Evolutionary conservation across 2,329 filamentous ascomycete species (phyloP).

Genomic region (Aspergillus latus): DNA sequence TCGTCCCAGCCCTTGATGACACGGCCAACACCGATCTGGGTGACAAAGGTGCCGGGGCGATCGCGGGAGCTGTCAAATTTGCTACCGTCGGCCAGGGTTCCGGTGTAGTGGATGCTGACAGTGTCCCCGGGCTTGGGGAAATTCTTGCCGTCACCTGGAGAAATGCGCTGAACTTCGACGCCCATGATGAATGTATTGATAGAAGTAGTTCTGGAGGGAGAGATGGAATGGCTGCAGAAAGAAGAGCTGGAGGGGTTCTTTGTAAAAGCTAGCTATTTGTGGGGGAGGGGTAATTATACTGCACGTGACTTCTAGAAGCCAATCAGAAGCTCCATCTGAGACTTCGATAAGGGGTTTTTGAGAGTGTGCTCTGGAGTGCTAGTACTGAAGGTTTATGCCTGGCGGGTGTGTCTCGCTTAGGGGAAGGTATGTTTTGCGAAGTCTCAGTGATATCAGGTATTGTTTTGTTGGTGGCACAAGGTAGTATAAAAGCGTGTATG

Average conservation of each 20-base stretch:
- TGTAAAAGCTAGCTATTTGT: constrained; percentile 2
- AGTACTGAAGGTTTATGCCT: too few species aligned
- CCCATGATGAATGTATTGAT: constrained; percentile 55
- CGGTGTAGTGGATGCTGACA: constrained; percentile 89
- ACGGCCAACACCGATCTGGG: constrained; percentile 74
- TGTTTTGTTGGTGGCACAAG: too few species aligned
- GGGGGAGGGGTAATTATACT: constrained; percentile 5
- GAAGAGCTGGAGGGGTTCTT: constrained; percentile 2
- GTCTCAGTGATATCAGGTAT: too few species aligned
- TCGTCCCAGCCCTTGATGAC: constrained; percentile 91
- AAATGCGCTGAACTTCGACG: constrained; percentile 67
- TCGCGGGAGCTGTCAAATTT: constrained; percentile 85
- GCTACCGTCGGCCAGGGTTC: constrained; percentile 59
- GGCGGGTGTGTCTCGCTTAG: too few species aligned
- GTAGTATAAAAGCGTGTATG: too few species aligned
- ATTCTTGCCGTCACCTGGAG: constrained; percentile 61
- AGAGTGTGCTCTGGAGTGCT: too few species aligned
- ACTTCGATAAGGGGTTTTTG: neutral
- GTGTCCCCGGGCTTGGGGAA: constrained; percentile 66
- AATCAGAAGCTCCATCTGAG: constrained; percentile 6
- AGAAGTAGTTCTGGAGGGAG: neutral
- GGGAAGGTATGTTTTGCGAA: too few species aligned
- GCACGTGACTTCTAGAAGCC: neutral
- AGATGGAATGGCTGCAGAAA: neutral
- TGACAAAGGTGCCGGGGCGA: constrained; percentile 69